phyloP scores from a whole-genome alignment of 352 stramenopile species.

The Globisporangium solare region DNA sequence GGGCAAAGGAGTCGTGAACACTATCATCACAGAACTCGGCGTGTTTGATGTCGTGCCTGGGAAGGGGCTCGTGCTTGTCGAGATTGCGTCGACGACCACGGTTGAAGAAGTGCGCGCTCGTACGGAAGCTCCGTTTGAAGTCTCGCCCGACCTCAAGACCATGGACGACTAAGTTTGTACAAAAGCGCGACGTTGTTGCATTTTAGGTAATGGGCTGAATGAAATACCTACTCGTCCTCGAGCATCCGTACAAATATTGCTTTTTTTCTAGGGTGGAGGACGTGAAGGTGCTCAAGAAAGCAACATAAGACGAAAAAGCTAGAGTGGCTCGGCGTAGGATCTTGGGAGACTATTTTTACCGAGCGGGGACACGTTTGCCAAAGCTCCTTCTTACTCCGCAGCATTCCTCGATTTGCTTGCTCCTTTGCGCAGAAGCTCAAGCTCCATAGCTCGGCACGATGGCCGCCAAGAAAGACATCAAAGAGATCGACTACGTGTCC shows the following conservation, averaged over 20 bases:
- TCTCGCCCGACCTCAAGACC: constrained; percentile 47
- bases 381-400: background rate
- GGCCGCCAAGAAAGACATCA: constrained; percentile 43
- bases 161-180: constrained; percentile 39
- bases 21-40: constrained; percentile 92
- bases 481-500: constrained; percentile 82
- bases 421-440: background rate
- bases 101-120: constrained; percentile 77
- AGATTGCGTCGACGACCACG: constrained; percentile 81
- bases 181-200: background rate
- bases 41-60: constrained; percentile 67
- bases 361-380: background rate
- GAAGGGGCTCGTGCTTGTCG: constrained; percentile 82
- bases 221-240: background rate
- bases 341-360: constrained; percentile 16
- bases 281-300: background rate
- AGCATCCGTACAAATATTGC: background rate
- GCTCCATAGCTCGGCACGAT: constrained; percentile 10
- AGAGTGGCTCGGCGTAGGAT: background rate
- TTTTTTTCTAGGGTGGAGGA: background rate
- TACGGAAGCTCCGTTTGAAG: constrained; percentile 77
- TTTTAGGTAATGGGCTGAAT: background rate
- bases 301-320: background rate
- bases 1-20: constrained; percentile 92
- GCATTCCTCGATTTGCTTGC: background rate